Conservation (phyloP, 179 eudicot species). For the Beta corolliflora region DNA sequence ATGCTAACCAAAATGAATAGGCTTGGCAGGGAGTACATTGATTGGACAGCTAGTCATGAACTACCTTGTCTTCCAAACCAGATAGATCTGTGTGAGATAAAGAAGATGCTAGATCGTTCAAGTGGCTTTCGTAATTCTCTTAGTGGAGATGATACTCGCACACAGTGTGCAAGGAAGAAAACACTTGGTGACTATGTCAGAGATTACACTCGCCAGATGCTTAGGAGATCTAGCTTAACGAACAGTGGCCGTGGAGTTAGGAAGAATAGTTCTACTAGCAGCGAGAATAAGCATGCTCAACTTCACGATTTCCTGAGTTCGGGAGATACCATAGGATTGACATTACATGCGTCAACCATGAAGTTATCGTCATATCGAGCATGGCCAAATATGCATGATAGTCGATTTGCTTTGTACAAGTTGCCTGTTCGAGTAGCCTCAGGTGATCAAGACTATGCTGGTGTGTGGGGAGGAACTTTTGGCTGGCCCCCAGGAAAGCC, state of each 20-base stretch:
- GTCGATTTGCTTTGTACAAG: conserved; percentile 77
- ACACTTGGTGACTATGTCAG: conserved; percentile 52
- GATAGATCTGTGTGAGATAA: conserved; percentile 55
- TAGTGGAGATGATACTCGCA: conserved; percentile 43
- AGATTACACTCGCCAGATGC: conserved; percentile 56
- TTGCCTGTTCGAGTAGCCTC: conserved; percentile 49
- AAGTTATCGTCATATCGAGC: conserved; percentile 72
- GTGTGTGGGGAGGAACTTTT: conserved; percentile 79
- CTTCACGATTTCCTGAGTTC: conserved; percentile 66
- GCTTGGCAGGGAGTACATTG: conserved; percentile 37
- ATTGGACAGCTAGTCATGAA: conserved; percentile 38
- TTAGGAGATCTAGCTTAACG: conserved; percentile 53
- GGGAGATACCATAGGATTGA: conserved; percentile 68
- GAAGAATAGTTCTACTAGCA: conserved; percentile 45
- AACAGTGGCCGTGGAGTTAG: conserved; percentile 40
- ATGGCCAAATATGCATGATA: conserved; percentile 92
- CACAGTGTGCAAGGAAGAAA: conserved; percentile 53
- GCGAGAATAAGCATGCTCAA: conserved; percentile 62
- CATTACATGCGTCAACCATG: conserved; percentile 61
- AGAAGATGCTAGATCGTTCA: conserved; percentile 54
- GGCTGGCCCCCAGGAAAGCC: conserved; percentile 86
- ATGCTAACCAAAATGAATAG: conserved; percentile 52
- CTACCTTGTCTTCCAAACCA: conserved; percentile 41
- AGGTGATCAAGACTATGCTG: conserved; percentile 54
- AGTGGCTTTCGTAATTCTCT: conserved; percentile 47